A percentile compares a stretch with the other conserved stretches of the same genome.
These are phyloP conservation scores for Tulasnella sp. DNA, from an alignment of 768 basidiomycete species.

Conservation along the genomic window DNA sequence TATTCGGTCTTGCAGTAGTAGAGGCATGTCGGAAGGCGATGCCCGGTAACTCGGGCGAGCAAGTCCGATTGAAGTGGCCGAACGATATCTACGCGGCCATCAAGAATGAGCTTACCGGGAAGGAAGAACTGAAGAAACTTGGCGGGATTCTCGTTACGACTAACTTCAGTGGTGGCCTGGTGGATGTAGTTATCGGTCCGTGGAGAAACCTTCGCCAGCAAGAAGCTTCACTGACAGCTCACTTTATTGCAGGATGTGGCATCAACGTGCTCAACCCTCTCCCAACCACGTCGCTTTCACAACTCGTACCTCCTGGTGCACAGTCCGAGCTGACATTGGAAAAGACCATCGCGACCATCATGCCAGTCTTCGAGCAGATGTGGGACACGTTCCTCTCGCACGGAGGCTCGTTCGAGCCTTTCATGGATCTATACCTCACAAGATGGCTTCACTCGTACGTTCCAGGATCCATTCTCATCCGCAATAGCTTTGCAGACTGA, in stretches of 20 bases:
- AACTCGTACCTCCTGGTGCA: slow-evolving; percentile 51
- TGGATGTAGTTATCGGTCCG: slow-evolving; percentile 78
- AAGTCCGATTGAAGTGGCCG: slow-evolving; percentile 89
- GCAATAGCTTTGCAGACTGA: slow-evolving; percentile 33
- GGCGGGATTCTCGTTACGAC: slow-evolving; percentile 92
- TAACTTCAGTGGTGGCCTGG: slow-evolving; percentile 60
- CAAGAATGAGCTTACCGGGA: slow-evolving; percentile 32
- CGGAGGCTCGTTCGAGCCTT: slow-evolving; percentile 71
- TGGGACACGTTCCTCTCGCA: slow-evolving; percentile 68
- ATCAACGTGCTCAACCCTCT: slow-evolving; percentile 78
- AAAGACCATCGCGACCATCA: slow-evolving; percentile 64
- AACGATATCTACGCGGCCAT: slow-evolving; percentile 76
- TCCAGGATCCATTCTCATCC: not conserved
- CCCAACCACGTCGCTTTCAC: slow-evolving; percentile 77
- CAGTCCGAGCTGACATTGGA: slow-evolving; percentile 59
- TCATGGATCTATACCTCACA: slow-evolving; percentile 72
- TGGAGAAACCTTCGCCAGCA: too few species aligned
- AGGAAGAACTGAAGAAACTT: slow-evolving; percentile 64
- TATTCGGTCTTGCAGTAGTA: slow-evolving; percentile 84
- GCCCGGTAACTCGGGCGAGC: slow-evolving; percentile 50
- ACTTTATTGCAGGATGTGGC: slow-evolving; percentile 64
- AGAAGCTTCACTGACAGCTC: not conserved
- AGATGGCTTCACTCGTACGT: slow-evolving; percentile 92
- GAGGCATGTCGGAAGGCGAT: slow-evolving; percentile 70
- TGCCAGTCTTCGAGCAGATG: slow-evolving; percentile 71